Conservation (phyloP, 345 rosid species). For the Euphorbia peplus region DNA sequence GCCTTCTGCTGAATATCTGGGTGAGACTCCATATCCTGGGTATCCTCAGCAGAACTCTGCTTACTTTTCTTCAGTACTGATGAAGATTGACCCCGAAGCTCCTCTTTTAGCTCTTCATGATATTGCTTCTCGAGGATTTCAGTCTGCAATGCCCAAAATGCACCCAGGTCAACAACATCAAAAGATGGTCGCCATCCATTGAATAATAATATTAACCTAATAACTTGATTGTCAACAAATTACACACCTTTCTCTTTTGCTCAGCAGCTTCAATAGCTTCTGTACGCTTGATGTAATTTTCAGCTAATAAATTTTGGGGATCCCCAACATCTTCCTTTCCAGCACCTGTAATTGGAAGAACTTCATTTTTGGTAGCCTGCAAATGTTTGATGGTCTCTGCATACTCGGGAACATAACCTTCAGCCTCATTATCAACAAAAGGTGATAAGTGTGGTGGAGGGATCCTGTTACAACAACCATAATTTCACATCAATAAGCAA, state of each 20-base stretch:
- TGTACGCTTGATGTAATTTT: constrained; percentile 62
- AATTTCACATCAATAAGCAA: not conserved
- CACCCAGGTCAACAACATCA: not conserved
- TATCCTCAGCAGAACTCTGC: constrained; percentile 24
- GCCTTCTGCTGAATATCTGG: constrained; percentile 40
- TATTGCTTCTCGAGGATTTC: constrained; percentile 67
- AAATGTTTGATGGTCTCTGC: constrained; percentile 70
- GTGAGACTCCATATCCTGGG: constrained; percentile 36
- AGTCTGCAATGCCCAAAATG: constrained; percentile 50
- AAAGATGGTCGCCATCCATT: not conserved
- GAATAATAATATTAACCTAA: not conserved
- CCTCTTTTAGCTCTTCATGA: constrained; percentile 74
- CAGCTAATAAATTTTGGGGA: constrained; percentile 68
- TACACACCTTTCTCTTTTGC: constrained; percentile 55
- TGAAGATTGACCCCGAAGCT: constrained; percentile 43
- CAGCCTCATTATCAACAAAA: constrained; percentile 82
- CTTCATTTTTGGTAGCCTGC: constrained; percentile 68
- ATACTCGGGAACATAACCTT: constrained; percentile 88
- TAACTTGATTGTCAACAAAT: not conserved
- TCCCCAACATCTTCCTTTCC: constrained; percentile 70
- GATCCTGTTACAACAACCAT: constrained; percentile 37
- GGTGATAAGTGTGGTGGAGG: constrained; percentile 93
- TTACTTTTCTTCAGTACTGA: constrained; percentile 19
- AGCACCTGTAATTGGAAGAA: constrained; percentile 81
- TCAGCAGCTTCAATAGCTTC: constrained; percentile 78